These are phyloP conservation scores for Calendula officinalis DNA, from an alignment of 129 eudicot species.

Conservation along the genomic window DNA sequence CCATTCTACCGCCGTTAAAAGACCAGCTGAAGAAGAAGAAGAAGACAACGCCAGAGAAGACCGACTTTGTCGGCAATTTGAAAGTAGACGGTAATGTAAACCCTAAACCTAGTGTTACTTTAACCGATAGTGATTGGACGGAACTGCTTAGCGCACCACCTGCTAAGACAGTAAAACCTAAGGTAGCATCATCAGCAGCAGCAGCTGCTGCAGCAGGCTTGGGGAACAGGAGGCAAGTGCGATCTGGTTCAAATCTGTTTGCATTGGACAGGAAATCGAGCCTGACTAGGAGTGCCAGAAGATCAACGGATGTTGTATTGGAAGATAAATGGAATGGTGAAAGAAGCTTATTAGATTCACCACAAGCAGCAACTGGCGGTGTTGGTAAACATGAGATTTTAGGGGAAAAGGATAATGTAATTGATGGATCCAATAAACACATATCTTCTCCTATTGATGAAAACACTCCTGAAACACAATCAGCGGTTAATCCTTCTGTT, in stretches of 20 bases:
- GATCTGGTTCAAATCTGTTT: slow-evolving; percentile 40
- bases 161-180: slow-evolving; percentile 36
- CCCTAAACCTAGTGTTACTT: slow-evolving; percentile 45
- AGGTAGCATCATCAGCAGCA: slow-evolving; percentile 32
- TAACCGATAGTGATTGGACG: slow-evolving; percentile 86
- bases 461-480: slow-evolving; percentile 17
- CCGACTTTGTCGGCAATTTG: slow-evolving; percentile 21
- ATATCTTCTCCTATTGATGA: slow-evolving; percentile 21
- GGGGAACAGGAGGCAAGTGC: slow-evolving; percentile 41
- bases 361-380: slow-evolving; percentile 34
- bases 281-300: slow-evolving; percentile 36
- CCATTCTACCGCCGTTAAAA: slow-evolving; percentile 58
- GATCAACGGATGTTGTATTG: slow-evolving; percentile 28
- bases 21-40: slow-evolving; percentile 77
- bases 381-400: slow-evolving; percentile 27
- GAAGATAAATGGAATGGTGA: slow-evolving; percentile 37
- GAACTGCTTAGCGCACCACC: slow-evolving; percentile 62
- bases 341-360: slow-evolving; percentile 21
- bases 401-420: slow-evolving; percentile 14
- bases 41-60: slow-evolving; percentile 29
- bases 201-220: slow-evolving; percentile 29
- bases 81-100: slow-evolving; percentile 30
- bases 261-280: slow-evolving; percentile 37
- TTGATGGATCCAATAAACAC: slow-evolving; percentile 24
- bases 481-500: slow-evolving; percentile 22